Evolutionary conservation across 2,329 filamentous ascomycete species (phyloP).

Genomic region (Pseudocercospora musae): DNA sequence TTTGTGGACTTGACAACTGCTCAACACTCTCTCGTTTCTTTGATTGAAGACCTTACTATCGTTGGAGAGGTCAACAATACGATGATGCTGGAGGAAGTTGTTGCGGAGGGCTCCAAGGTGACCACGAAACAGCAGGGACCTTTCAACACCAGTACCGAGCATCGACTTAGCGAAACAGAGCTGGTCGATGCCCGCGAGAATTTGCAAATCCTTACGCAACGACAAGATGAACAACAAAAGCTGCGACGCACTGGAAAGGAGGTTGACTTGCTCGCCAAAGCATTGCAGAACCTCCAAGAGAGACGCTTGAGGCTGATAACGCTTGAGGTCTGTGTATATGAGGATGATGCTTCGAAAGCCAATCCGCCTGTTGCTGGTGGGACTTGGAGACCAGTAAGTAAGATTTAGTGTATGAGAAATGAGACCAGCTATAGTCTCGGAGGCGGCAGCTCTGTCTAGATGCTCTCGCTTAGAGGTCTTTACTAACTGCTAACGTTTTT

Average conservation of each 20-base stretch:
- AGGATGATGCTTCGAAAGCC: not conserved
- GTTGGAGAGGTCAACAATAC: slow-evolving; percentile 11
- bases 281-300: not conserved
- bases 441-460: too few relatives aligned
- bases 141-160: not conserved
- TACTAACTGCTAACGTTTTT: not conserved
- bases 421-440: too few relatives aligned
- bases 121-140: slow-evolving; percentile 1
- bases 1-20: slow-evolving; percentile 6
- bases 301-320: not conserved
- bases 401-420: too few relatives aligned
- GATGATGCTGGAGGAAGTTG: not conserved
- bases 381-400: not conserved
- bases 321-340: not conserved
- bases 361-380: not conserved
- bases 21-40: slow-evolving; percentile 3
- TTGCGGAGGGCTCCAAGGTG: not conserved
- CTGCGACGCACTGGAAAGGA: not conserved
- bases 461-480: not conserved
- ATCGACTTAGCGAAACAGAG: not conserved
- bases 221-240: not conserved
- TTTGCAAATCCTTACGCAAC: slow-evolving; percentile 1
- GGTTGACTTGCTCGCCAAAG: not conserved
- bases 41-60: slow-evolving; percentile 9
- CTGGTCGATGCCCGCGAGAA: not conserved